These are phyloP conservation scores for Aspergillus awamori DNA, from an alignment of 2,329 filamentous ascomycete species.

Conservation along the genomic window DNA sequence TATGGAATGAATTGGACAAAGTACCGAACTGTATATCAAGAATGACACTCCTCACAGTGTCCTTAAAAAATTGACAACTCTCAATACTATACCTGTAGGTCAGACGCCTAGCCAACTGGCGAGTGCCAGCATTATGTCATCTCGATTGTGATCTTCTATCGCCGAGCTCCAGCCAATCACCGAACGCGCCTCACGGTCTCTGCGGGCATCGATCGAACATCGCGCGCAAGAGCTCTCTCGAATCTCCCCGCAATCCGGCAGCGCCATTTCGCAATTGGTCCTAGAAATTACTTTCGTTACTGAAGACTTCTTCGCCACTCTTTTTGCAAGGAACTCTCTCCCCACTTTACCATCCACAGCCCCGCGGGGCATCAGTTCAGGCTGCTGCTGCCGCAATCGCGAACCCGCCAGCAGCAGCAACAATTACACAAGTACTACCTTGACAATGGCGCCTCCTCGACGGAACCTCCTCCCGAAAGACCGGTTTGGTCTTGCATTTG, in stretches of 20 bases:
- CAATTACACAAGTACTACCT: constrained; percentile 7
- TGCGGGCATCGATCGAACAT: constrained; percentile 1
- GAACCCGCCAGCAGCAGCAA: constrained; percentile 20
- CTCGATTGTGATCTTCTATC: neutral
- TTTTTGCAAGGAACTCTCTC: neutral
- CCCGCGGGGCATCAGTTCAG: constrained; percentile 28
- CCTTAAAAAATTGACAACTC: no score
- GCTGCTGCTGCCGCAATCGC: constrained; percentile 19
- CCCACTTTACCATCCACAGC: constrained; percentile 17
- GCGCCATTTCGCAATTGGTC: neutral
- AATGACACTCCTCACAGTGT: no score
- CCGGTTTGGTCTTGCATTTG: constrained; percentile 68
- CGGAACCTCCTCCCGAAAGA: constrained; percentile 61
- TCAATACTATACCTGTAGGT: no score
- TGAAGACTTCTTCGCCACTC: neutral
- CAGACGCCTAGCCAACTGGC: neutral
- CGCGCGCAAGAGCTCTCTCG: neutral
- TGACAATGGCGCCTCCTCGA: constrained; percentile 45
- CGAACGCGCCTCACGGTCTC: neutral
- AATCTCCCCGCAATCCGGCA: neutral
- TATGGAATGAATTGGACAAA: no score
- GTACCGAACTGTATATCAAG: no score
- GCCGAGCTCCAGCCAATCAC: constrained; percentile 4
- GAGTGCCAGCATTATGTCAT: neutral
- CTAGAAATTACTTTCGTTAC: neutral